Percentiles rank a stretch among this genome's conserved stretches.
Conservation (phyloP, 2,329 filamentous ascomycete species). For the Rhinocladiella mackenziei region DNA sequence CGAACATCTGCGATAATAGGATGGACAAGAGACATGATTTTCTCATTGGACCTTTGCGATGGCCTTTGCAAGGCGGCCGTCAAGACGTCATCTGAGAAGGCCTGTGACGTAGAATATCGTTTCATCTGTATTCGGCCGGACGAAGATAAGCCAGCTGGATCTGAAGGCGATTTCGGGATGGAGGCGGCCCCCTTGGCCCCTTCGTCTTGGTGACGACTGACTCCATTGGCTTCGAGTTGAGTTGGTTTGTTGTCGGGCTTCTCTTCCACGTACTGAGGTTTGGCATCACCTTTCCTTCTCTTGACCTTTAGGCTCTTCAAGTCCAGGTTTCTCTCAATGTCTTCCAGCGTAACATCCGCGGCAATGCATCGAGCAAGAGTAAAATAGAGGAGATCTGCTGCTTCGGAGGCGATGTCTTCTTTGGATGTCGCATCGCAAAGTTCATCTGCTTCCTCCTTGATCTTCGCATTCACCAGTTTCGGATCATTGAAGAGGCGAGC, state of each 20-base stretch:
- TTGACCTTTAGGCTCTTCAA: constrained; percentile 95
- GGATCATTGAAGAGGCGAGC: constrained; percentile 87
- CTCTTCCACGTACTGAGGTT: constrained; percentile 85
- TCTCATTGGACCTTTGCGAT: constrained; percentile 90
- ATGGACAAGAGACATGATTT: constrained; percentile 82
- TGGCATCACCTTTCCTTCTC: constrained; percentile 86
- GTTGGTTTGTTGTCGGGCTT: constrained; percentile 36
- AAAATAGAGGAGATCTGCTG: constrained; percentile 94
- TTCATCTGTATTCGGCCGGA: constrained; percentile 73
- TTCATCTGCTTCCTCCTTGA: constrained; percentile 97
- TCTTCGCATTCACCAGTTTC: constrained; percentile 86
- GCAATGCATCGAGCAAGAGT: constrained; percentile 83
- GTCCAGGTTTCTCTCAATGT: constrained; percentile 89
- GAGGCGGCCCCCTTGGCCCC: constrained; percentile 47
- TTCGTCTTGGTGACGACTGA: constrained; percentile 24
- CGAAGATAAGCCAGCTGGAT: constrained; percentile 45
- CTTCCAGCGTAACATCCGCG: constrained; percentile 77
- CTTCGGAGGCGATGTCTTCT: constrained; percentile 85
- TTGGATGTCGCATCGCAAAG: constrained; percentile 80
- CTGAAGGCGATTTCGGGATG: constrained; percentile 50
- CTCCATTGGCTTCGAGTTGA: constrained; percentile 28
- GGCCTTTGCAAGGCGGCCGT: constrained; percentile 75
- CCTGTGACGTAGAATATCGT: constrained; percentile 61
- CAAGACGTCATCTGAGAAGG: constrained; percentile 52
- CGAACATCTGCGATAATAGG: constrained; percentile 90